Conservation (phyloP, 176 grass and related monocot species). For the Lolium rigidum region DNA sequence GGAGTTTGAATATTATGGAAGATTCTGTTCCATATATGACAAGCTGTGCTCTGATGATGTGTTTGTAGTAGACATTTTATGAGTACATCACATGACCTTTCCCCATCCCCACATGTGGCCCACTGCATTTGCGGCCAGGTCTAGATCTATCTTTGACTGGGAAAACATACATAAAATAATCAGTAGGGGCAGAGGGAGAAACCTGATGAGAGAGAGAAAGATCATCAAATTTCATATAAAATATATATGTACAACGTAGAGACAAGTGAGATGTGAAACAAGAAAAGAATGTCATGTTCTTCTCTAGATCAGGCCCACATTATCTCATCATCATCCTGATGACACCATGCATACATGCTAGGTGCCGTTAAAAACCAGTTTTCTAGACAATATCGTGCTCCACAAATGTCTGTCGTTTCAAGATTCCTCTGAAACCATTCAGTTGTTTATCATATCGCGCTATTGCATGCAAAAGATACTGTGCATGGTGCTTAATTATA, state of each 20-base stretch:
- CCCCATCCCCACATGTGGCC: conserved; percentile 81
- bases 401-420: conserved; percentile 37
- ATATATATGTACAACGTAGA: conserved; percentile 25
- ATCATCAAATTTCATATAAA: conserved; percentile 12
- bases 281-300: conserved; percentile 58
- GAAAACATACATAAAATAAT: conserved; percentile 57
- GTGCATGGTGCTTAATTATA: conserved; percentile 24
- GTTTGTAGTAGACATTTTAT: conserved; percentile 70
- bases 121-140: conserved; percentile 68
- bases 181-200: background rate
- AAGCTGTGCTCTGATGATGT: conserved; percentile 63
- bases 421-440: conserved; percentile 54
- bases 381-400: conserved; percentile 52
- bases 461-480: conserved; percentile 50
- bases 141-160: conserved; percentile 94
- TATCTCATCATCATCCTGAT: conserved; percentile 45
- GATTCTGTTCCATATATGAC: conserved; percentile 92
- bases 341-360: conserved; percentile 38
- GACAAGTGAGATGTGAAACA: conserved; percentile 34
- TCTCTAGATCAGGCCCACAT: conserved; percentile 56
- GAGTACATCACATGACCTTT: conserved; percentile 86
- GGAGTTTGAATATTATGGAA: conserved; percentile 85
- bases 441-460: conserved; percentile 53
- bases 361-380: conserved; percentile 67
- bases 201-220: conserved; percentile 41